A percentile compares a stretch with the other conserved stretches of the same genome.
Conservation (phyloP, 768 basidiomycete genomes). For the Tulasnella sp. region DNA sequence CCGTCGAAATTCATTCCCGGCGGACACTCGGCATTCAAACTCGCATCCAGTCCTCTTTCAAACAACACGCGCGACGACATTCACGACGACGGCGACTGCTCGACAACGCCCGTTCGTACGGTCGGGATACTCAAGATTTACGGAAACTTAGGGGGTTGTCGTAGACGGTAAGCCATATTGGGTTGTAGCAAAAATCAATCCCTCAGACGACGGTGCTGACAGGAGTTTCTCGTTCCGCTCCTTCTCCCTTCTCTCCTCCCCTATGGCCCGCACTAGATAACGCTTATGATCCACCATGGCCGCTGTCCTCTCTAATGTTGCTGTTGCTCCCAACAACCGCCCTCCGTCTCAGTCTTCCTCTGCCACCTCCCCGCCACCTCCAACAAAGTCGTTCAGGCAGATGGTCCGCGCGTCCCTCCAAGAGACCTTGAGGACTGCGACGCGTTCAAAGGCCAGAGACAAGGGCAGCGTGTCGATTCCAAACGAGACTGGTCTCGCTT, state of each 20-base stretch:
- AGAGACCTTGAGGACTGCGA: slow-evolving; percentile 51
- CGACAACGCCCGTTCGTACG: background rate
- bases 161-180: background rate
- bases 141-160: background rate
- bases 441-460: slow-evolving; percentile 21
- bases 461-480: slow-evolving; percentile 23
- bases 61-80: background rate
- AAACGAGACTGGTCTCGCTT: slow-evolving; percentile 31
- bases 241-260: background rate
- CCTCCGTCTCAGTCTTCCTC: slow-evolving; percentile 1
- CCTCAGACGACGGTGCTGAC: background rate
- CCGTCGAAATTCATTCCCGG: background rate
- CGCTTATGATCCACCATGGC: slow-evolving; percentile 1
- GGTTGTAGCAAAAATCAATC: background rate
- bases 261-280: slow-evolving; percentile 1
- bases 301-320: slow-evolving; percentile 1
- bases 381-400: slow-evolving; percentile 46
- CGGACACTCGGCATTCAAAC: background rate
- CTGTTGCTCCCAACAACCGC: background rate
- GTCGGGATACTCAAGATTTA: background rate
- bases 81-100: background rate
- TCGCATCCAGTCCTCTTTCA: background rate
- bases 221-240: background rate
- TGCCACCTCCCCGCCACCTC: slow-evolving; percentile 19
- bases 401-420: slow-evolving; percentile 55